Evolutionary conservation across 345 rosid species (phyloP), one percentile per base, ranked within the genome.

Genomic region (Camelina sativa): DNA sequence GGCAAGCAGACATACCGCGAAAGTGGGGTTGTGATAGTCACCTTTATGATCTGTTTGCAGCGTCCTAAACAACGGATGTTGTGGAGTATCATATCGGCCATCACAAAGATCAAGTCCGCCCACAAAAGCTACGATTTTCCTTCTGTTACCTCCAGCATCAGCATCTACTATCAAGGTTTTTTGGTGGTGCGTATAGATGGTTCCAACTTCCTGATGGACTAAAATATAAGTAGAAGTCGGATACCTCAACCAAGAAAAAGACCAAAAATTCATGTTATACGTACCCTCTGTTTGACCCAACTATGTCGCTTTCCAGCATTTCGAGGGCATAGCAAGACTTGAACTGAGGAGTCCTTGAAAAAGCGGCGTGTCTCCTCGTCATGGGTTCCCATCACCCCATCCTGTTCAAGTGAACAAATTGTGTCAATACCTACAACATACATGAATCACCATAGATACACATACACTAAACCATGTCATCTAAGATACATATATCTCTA

Each of bases 41-140:
- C 85, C 97, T 69, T 87, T 91, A 76, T 94, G 98, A 48, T 79
- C 61, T 35, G 95, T 90, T 47, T 88, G 77, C 20, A 89, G 81
- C 6, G 97, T 82, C 83, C 89, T 84, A 80, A 94, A 86, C 63
- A 91, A 5, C 11, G 92, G 84, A 80, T 94, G 98, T 53, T 90
- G 82, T 11, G 98, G 98, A 72, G 87, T 85, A 75, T 91, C 98
- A 44, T 88, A 94, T 74, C 97, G 84, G 11, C 98, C 98, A 83
- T 90, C 91, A 67, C 98, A 94, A 71, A 94, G 76, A 88, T 94
- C 97, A 67, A 94, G 97, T 65, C 98, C 98, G 12, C 98, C 98
- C 11, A 94, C 87, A 69, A 94, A 94, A 72, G 98, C 97, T 65
- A 91, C 62, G 44, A 94, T 88, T 85, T 91, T 91, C 76, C 98